Evolutionary conservation across 495 filamentous ascomycete species (phyloP), one percentile per base, ranked within the genome.

Genomic region (Penicillium lagena): DNA sequence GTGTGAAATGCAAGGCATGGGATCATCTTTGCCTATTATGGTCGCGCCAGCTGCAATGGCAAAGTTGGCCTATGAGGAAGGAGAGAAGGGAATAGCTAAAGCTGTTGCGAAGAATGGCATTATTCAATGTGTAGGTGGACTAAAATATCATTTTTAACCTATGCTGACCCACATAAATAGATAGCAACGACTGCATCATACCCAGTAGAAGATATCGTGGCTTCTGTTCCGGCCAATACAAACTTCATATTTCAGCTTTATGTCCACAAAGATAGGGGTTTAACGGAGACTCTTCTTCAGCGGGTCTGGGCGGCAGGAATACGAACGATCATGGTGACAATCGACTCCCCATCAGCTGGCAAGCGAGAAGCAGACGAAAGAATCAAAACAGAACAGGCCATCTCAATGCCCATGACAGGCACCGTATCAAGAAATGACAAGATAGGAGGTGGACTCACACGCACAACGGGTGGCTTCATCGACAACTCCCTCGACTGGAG

Each of bases 321-420:
- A 9, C 72, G 72, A 36, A 79, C 69, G 2, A 70, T 94, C 37
- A 78, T 82, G 40, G 68, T 94, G 15, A 96, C 90, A 1, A 79
- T 95, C n/a, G 89, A 96, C 60, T 84, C 87, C 2, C 85, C 89
- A 1, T 79, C 87, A 7, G 80, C 87, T 0, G 89, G 89, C 1
- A 96, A 96, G 63, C 72, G 89, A 39, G 89, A 96, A 71, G 78
- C 82, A 28, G 89, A 96, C 61, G 89, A 95, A 58, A 63, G 79
- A 2, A 63, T 63, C 4, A 70, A 73, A n/a, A 64, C 75, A 22
- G 22, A 22, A 1, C 72, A 77, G 33, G 58, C 37, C 15, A 47
- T 76, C 3, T 49, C 49, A 11, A 59, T 62, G 10, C 74, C 70
- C 2, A 77, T 77, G 64, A 76, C 67, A 29, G 70, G 67, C 1